These are phyloP conservation scores for Rhodosporidiobolus sp. DNA, from an alignment of 768 basidiomycete genomes.

Conservation along the genomic window DNA sequence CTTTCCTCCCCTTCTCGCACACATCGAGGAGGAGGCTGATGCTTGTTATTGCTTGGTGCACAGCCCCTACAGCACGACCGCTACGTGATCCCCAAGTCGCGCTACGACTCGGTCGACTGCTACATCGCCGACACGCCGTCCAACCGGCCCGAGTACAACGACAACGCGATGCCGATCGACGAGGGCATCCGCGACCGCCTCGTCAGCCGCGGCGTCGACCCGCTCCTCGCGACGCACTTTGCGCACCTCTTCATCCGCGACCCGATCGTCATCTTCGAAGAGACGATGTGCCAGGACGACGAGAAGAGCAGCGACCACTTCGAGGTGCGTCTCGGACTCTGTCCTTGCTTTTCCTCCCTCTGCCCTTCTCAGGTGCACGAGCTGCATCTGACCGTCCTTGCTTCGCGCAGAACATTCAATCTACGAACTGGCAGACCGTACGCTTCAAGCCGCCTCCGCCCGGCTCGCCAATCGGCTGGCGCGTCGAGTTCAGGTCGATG, in stretches of 20 bases:
- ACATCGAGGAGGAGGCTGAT: not conserved
- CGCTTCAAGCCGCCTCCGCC: constrained; percentile 98
- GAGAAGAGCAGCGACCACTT: constrained; percentile 85
- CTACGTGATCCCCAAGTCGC: constrained; percentile 86
- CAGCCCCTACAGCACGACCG: constrained; percentile 74
- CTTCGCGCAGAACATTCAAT: constrained; percentile 79
- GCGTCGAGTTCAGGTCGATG: constrained; percentile 98
- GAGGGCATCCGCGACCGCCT: constrained; percentile 69
- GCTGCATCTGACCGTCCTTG: not conserved
- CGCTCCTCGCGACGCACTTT: constrained; percentile 80
- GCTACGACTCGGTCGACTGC: constrained; percentile 92
- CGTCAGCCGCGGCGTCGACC: constrained; percentile 76
- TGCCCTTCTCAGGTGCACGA: not conserved
- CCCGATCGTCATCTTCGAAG: constrained; percentile 89
- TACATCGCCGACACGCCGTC: constrained; percentile 74
- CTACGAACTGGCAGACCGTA: constrained; percentile 98
- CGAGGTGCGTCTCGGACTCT: constrained; percentile 59
- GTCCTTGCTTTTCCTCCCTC: not conserved
- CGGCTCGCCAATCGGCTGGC: constrained; percentile 89
- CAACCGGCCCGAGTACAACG: constrained; percentile 94
- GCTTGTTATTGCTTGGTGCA: not conserved
- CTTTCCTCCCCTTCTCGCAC: not conserved
- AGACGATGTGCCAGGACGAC: constrained; percentile 91
- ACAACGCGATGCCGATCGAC: constrained; percentile 76
- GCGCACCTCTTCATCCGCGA: constrained; percentile 97